These are phyloP conservation scores for Chytridiales sp. DNA, from an alignment of 371 early-diverging fungal genomes.

Conservation along the genomic window DNA sequence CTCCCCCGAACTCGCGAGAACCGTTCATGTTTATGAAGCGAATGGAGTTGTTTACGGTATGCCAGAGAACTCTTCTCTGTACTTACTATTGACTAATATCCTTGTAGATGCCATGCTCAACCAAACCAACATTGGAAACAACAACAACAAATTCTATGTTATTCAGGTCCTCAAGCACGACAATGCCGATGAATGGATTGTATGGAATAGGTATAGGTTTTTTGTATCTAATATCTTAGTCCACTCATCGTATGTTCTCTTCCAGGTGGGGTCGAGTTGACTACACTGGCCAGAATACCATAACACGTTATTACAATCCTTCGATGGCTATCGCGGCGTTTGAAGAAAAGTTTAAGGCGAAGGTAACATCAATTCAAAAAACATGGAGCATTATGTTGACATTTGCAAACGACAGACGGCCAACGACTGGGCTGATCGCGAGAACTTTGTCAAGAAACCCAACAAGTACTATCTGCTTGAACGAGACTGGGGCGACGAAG, in stretches of 20 bases:
- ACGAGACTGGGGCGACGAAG: constrained; percentile 52
- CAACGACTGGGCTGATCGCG: constrained; percentile 56
- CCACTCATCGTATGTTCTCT: constrained; percentile 18
- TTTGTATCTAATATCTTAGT: neutral
- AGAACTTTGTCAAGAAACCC: constrained; percentile 51
- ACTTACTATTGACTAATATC: neutral
- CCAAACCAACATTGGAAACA: constrained; percentile 59
- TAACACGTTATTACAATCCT: constrained; percentile 11
- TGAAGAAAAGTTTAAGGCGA: constrained; percentile 53
- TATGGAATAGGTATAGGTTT: constrained; percentile 29
- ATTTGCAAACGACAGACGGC: constrained; percentile 36
- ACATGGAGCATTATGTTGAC: neutral
- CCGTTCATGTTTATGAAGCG: constrained; percentile 27
- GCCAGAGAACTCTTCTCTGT: neutral
- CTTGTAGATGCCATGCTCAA: constrained; percentile 56
- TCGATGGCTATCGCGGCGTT: constrained; percentile 43
- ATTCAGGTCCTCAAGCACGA: constrained; percentile 55
- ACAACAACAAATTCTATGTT: constrained; percentile 69
- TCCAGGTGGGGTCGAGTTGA: constrained; percentile 67
- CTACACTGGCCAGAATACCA: constrained; percentile 39
- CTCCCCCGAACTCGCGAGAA: constrained; percentile 3
- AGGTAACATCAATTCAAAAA: constrained; percentile 30
- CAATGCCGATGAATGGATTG: constrained; percentile 13
- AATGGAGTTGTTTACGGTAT: constrained; percentile 29
- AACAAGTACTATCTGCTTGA: constrained; percentile 50